Conservation (phyloP, 768 basidiomycete genomes). For the Pholiota microspora region DNA sequence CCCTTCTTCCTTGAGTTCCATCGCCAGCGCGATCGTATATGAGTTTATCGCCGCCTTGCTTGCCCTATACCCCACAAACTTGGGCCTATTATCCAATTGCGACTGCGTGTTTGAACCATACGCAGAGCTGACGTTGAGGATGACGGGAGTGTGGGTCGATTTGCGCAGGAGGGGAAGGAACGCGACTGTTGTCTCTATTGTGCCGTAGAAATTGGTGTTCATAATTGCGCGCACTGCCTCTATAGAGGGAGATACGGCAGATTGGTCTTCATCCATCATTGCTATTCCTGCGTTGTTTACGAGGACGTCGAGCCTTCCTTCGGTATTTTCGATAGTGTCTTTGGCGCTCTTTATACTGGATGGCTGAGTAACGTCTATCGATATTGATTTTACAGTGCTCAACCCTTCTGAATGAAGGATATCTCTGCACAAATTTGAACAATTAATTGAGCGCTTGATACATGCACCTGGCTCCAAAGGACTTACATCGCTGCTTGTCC, state of each 20-base stretch:
- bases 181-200: slow-evolving; percentile 39
- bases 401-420: slow-evolving; percentile 30
- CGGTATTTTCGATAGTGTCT: slow-evolving; percentile 32
- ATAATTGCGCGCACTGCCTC: slow-evolving; percentile 31
- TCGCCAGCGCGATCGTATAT: slow-evolving; percentile 48
- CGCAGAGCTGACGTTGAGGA: slow-evolving; percentile 39
- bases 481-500: background rate
- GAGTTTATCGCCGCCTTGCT: slow-evolving; percentile 69
- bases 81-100: slow-evolving; percentile 25
- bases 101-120: slow-evolving; percentile 44
- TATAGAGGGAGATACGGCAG: slow-evolving; percentile 31
- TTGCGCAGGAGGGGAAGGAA: slow-evolving; percentile 40
- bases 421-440: slow-evolving; percentile 15
- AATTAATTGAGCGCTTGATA: background rate
- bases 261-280: slow-evolving; percentile 23
- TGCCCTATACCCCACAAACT: slow-evolving; percentile 56
- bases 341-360: slow-evolving; percentile 32
- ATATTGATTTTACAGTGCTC: slow-evolving; percentile 30
- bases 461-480: background rate
- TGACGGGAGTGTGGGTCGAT: slow-evolving; percentile 27
- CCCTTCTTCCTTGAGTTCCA: too few relatives aligned
- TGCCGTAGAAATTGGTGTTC: slow-evolving; percentile 42
- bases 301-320: slow-evolving; percentile 41
- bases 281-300: slow-evolving; percentile 43
- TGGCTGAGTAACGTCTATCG: slow-evolving; percentile 38